A percentile compares a stretch with the other conserved stretches of the same genome.
Evolutionary conservation across 164 flowering plant genomes (phyloP).

Genomic region (Berberis vulgaris): DNA sequence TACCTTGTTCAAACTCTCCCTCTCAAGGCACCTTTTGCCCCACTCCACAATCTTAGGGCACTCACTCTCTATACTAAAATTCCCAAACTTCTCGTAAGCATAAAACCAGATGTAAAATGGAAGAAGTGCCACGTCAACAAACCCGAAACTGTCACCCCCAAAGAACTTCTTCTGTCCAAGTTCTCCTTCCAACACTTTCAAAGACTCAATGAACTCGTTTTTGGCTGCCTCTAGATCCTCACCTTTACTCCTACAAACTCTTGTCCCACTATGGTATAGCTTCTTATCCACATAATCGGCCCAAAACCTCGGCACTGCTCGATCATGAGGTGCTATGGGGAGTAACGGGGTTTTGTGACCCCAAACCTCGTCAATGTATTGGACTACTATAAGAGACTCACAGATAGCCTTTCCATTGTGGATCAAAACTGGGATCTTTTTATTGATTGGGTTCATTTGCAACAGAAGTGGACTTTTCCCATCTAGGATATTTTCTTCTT

Average conservation of each 20-base stretch:
- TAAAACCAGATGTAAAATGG: constrained; percentile 36
- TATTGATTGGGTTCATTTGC: constrained; percentile 38
- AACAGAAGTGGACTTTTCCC: constrained; percentile 45
- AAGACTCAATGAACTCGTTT: constrained; percentile 33
- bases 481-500: constrained; percentile 32
- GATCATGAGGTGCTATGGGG: constrained; percentile 29
- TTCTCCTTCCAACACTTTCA: constrained; percentile 46
- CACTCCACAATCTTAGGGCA: constrained; percentile 44
- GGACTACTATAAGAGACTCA: constrained; percentile 36
- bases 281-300: constrained; percentile 47
- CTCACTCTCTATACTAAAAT: constrained; percentile 33
- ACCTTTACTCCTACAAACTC: constrained; percentile 39
- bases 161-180: constrained; percentile 41
- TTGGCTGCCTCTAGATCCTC: constrained; percentile 31
- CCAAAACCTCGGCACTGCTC: constrained; percentile 44
- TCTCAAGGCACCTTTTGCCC: constrained; percentile 39
- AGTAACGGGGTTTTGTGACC: constrained; percentile 32
- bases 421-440: constrained; percentile 42
- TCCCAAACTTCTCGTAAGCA: constrained; percentile 36
- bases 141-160: constrained; percentile 41
- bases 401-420: constrained; percentile 37
- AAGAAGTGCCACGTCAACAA: constrained; percentile 28
- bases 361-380: constrained; percentile 49
- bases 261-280: constrained; percentile 34
- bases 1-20: constrained; percentile 32